Conservation (phyloP, 768 basidiomycete species). For the Rhizopogon sp. region DNA sequence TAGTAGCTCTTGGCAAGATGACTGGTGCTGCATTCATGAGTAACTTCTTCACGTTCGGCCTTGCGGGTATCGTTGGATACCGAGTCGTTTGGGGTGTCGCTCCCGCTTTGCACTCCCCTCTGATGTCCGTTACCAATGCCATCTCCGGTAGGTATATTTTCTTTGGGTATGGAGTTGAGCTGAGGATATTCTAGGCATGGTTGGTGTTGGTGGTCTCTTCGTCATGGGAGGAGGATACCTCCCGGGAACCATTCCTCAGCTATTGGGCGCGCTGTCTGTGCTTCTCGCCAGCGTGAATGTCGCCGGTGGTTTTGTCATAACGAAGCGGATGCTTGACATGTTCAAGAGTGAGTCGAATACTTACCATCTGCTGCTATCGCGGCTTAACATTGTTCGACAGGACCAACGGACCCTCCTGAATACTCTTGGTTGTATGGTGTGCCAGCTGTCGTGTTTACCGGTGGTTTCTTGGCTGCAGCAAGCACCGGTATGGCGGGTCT, state of each 20-base stretch:
- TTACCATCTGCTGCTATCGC: not conserved
- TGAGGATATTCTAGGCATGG: conserved; percentile 44
- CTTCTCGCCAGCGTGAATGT: conserved; percentile 86
- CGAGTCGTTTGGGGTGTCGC: conserved; percentile 88
- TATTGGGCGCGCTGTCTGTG: conserved; percentile 77
- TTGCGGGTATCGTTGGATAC: conserved; percentile 83
- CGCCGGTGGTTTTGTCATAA: conserved; percentile 84
- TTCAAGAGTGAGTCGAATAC: conserved; percentile 61
- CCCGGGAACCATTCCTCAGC: conserved; percentile 77
- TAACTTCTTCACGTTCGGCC: conserved; percentile 84
- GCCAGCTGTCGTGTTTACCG: conserved; percentile 77
- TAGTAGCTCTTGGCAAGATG: conserved; percentile 69
- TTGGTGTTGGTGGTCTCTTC: conserved; percentile 82
- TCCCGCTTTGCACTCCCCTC: conserved; percentile 82
- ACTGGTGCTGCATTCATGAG: conserved; percentile 84
- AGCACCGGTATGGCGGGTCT: conserved; percentile 82
- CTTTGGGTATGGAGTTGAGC: not conserved
- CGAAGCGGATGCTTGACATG: conserved; percentile 91
- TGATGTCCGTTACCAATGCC: conserved; percentile 90
- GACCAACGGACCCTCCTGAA: conserved; percentile 82
- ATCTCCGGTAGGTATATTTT: conserved; percentile 57
- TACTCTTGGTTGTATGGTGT: conserved; percentile 80
- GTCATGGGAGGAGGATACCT: conserved; percentile 88
- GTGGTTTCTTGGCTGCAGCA: conserved; percentile 77
- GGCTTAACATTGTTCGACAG: conserved; percentile 28